Conservation (phyloP, 306 rosid species). For the Fagus crenata region DNA sequence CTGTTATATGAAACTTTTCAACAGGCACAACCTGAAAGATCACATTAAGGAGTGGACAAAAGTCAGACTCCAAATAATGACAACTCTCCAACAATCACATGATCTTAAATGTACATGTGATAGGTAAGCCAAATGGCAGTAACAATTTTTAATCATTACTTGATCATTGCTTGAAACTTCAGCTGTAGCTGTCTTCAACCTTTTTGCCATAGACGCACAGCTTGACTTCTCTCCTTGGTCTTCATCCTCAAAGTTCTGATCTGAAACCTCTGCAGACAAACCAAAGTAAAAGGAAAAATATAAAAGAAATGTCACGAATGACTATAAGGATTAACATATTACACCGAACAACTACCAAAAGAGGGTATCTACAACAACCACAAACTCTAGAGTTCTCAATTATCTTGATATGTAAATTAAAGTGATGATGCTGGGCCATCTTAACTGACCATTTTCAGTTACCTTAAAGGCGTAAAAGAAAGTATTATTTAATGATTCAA, state of each 20-base stretch:
- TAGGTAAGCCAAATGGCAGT: slow-evolving; percentile 4
- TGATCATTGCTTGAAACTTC: slow-evolving; percentile 44
- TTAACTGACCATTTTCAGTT: neutral
- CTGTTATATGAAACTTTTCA: slow-evolving; percentile 32
- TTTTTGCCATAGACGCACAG: slow-evolving; percentile 47
- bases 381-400: neutral
- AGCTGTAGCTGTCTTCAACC: slow-evolving; percentile 48
- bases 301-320: slow-evolving; percentile 7
- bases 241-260: slow-evolving; percentile 75
- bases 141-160: slow-evolving; percentile 32
- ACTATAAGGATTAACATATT: neutral
- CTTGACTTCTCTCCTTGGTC: slow-evolving; percentile 42
- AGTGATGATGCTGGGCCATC: neutral
- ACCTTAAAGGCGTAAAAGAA: neutral
- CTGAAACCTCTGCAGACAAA: slow-evolving; percentile 57
- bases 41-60: slow-evolving; percentile 13
- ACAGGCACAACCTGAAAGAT: slow-evolving; percentile 48
- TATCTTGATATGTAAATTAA: neutral
- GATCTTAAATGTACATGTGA: neutral
- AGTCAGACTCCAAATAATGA: slow-evolving; percentile 17
- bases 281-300: slow-evolving; percentile 1
- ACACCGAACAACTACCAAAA: slow-evolving; percentile 10
- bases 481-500: neutral
- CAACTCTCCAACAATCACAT: neutral
- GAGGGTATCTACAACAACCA: neutral